phyloP scores from a whole-genome alignment of 2,329 filamentous ascomycete genomes.

The Rutstroemia sp. region DNA sequence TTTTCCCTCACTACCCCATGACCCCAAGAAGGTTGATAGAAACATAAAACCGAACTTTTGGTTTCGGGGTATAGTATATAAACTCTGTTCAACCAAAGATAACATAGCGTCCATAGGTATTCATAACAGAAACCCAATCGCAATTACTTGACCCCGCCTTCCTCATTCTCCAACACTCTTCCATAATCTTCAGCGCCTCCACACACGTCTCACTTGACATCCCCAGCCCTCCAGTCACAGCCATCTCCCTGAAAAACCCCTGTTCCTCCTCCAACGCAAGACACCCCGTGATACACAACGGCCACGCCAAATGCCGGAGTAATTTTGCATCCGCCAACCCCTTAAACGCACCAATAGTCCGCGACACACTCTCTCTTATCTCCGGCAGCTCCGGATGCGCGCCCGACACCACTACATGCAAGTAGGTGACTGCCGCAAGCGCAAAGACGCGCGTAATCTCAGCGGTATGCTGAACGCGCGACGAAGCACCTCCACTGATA shows the following conservation, averaged over 20 bases:
- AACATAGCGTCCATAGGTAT: background rate
- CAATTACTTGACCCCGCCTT: background rate
- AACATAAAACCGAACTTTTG: too few relatives aligned
- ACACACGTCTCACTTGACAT: background rate
- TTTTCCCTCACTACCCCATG: too few relatives aligned
- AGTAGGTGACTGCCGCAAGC: slow-evolving; percentile 14
- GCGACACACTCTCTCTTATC: slow-evolving; percentile 20
- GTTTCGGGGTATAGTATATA: too few relatives aligned
- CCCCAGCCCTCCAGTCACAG: background rate
- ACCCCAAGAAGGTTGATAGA: too few relatives aligned
- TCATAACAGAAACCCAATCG: background rate
- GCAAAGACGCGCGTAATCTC: slow-evolving; percentile 12
- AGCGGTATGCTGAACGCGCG: background rate
- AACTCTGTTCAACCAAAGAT: background rate
- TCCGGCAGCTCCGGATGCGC: slow-evolving; percentile 16
- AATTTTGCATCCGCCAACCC: background rate
- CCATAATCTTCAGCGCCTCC: slow-evolving; percentile 5
- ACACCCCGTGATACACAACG: slow-evolving; percentile 4
- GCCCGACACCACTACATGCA: slow-evolving; percentile 17
- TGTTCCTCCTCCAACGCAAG: background rate
- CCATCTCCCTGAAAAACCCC: background rate
- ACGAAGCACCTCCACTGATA: background rate
- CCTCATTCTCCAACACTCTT: slow-evolving; percentile 24
- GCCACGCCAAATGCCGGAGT: slow-evolving; percentile 2
- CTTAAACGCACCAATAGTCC: slow-evolving; percentile 11